Base-by-base conservation (phyloP, 768 basidiomycete species). In the Phlebiopsis gigantea region DNA sequence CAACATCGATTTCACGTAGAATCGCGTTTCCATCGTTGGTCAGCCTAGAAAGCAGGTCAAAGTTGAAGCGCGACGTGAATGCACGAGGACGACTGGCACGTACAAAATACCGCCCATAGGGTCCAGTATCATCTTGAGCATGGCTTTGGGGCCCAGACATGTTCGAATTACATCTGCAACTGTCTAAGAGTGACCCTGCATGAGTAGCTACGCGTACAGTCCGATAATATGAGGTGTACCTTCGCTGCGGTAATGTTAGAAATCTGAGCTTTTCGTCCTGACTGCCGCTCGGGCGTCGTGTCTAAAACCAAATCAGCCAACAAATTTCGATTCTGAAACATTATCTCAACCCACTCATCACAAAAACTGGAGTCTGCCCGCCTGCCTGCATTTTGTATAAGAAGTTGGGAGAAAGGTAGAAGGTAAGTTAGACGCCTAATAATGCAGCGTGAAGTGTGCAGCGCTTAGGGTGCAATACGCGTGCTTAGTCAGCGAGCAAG, bases 21-120 rank as follows among this genome's bases (percentile, higher is more conserved):
- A 99, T 98, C 1, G 97, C 95, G 66, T 99, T 98, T n/a, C 97
- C 96, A 66, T 99, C 96, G 71, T 98, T 98, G 1, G 97, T 98
- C 19, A 98, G 76, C 60, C 95, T 97, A 62, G 25, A 31, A 9
- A 12, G 14, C 8, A 56, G 41, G 34, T 12, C 10, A 48, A 29
- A n/a, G 12, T 30, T 10, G n/a, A n/a, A 6, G 47, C 42, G 42
- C 60, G 30, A 34, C 26, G 12, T n/a, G 21, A 26, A 19, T 4
- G 47, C 42, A 45, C 60, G 30, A 34, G 30, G 4, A 17, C 42
- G 19, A 56, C 24, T 54, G 4, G 46, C 39, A 77, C 85, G 53
- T 57, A 96, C 96, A 98, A 68, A 64, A 99, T 98, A 53, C 97
- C 97, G 52, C 97, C 97, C 97, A 99, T 98, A 1, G 95, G 95